A percentile compares a stretch with the other conserved stretches of the same genome.
These are phyloP conservation scores for Aquilaria sinensis DNA, from an alignment of 345 rosid genomes.

Conservation along the genomic window DNA sequence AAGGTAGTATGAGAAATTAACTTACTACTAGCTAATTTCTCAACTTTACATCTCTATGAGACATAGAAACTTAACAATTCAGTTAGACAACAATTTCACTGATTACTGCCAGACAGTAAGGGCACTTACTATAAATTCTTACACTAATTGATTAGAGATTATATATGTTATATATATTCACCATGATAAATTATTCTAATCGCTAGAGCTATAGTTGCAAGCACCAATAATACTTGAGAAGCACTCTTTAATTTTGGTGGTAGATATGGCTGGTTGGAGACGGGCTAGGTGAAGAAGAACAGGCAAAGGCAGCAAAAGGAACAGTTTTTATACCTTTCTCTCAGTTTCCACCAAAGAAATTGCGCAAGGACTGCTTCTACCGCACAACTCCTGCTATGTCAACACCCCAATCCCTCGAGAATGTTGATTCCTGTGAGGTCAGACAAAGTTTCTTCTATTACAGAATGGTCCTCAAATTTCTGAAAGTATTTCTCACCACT, in stretches of 20 bases:
- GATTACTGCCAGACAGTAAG: too few species aligned
- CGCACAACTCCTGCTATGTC: slow-evolving; percentile 36
- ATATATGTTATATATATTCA: background rate
- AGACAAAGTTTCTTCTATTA: background rate
- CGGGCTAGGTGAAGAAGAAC: slow-evolving; percentile 25
- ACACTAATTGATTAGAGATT: background rate
- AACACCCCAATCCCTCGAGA: slow-evolving; percentile 28
- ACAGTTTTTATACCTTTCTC: slow-evolving; percentile 44
- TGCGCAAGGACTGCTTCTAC: slow-evolving; percentile 34
- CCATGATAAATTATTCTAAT: too few species aligned
- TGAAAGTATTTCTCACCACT: too few species aligned
- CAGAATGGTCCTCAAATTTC: background rate
- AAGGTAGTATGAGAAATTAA: slow-evolving; percentile 18
- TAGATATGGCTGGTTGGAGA: slow-evolving; percentile 45
- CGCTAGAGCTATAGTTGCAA: too few species aligned
- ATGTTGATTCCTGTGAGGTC: slow-evolving; percentile 53
- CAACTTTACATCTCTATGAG: too few species aligned
- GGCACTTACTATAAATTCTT: background rate
- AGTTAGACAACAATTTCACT: too few species aligned
- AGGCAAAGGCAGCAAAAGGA: slow-evolving; percentile 33
- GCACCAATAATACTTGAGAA: too few species aligned
- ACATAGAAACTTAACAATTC: too few species aligned
- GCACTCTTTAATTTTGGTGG: background rate
- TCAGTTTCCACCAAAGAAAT: slow-evolving; percentile 34
- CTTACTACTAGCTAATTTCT: background rate